These are phyloP conservation scores for Pyrus bretschneideri DNA, from an alignment of 306 rosid genomes.

Conservation along the genomic window DNA sequence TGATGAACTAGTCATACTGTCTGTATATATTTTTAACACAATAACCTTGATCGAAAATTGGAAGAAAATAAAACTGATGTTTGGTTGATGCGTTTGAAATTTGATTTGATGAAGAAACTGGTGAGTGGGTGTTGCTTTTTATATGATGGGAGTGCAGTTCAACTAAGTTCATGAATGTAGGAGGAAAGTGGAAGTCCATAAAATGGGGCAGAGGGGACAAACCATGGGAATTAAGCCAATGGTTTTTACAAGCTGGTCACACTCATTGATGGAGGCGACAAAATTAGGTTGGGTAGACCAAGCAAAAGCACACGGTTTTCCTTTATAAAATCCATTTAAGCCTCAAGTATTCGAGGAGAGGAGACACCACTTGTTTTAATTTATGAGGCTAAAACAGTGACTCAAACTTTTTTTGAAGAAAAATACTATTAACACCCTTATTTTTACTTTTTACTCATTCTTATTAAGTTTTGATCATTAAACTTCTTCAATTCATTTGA, in stretches of 20 bases:
- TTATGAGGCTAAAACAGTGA: no score
- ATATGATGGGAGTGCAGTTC: background rate
- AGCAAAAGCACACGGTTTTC: background rate
- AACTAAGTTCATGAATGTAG: background rate
- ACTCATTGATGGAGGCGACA: no score
- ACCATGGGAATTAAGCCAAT: background rate
- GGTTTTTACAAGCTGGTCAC: background rate
- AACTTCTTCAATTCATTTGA: no score
- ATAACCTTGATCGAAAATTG: background rate
- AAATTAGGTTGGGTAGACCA: background rate
- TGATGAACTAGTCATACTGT: conserved; percentile 3
- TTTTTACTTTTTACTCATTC: no score
- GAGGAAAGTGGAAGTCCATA: background rate
- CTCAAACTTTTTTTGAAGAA: no score
- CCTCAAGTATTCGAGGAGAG: no score
- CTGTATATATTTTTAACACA: background rate
- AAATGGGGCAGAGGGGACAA: background rate
- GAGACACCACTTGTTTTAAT: no score
- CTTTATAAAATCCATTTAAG: background rate
- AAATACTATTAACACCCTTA: no score
- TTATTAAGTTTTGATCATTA: no score
- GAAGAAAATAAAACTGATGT: background rate
- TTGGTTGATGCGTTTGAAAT: background rate
- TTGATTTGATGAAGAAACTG: background rate
- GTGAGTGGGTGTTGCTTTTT: background rate